These are phyloP conservation scores for Monosporozyma solicola DNA, from an alignment of 805 yeast species.

Conservation along the genomic window DNA sequence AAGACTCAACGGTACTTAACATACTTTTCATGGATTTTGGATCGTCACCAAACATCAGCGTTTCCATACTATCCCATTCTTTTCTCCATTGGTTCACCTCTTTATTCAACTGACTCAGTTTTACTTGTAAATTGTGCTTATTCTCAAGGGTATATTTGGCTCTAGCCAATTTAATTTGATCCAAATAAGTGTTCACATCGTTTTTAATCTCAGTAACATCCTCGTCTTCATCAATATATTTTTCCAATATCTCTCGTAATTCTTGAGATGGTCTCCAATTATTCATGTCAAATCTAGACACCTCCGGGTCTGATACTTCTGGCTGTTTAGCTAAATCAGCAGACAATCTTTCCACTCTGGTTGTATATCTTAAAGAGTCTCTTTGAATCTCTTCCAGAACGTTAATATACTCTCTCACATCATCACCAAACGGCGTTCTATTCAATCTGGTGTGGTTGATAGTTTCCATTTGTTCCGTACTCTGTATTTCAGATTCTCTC, in stretches of 20 bases:
- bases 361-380: slow-evolving; percentile 18
- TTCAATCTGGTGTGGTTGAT: slow-evolving; percentile 3
- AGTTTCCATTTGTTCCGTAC: slow-evolving; percentile 1
- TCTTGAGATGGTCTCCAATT: slow-evolving; percentile 19
- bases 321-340: slow-evolving; percentile 22
- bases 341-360: slow-evolving; percentile 20
- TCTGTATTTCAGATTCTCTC: slow-evolving; percentile 12
- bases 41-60: slow-evolving; percentile 25
- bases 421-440: neutral
- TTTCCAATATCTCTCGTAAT: slow-evolving; percentile 15
- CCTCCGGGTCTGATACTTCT: slow-evolving; percentile 15
- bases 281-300: slow-evolving; percentile 13
- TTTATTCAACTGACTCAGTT: slow-evolving; percentile 13
- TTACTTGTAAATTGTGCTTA: slow-evolving; percentile 19
- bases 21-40: slow-evolving; percentile 23
- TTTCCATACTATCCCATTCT: slow-evolving; percentile 25
- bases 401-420: slow-evolving; percentile 14
- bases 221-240: slow-evolving; percentile 7
- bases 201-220: slow-evolving; percentile 8
- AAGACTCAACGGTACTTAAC: slow-evolving; percentile 19
- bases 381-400: slow-evolving; percentile 11
- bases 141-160: slow-evolving; percentile 27
- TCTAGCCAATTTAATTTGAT: slow-evolving; percentile 24
- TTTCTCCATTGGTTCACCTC: slow-evolving; percentile 27
- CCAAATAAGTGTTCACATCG: slow-evolving; percentile 16